A percentile compares a stretch with the other conserved stretches of the same genome.
Conservation (phyloP, 345 rosid genomes). For the Pugionium cornutum region DNA sequence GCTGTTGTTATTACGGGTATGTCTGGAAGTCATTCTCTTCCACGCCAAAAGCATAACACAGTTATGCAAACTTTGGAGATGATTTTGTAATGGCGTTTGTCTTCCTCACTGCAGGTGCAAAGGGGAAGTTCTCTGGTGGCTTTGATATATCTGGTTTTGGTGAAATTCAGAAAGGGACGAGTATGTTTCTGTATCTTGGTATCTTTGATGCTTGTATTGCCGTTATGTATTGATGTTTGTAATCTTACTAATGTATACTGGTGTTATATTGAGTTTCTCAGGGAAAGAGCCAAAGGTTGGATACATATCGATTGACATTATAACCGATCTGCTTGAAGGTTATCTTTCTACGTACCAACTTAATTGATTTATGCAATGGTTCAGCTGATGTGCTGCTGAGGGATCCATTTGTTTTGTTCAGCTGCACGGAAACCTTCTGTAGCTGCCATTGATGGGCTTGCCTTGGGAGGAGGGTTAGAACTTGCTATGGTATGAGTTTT, state of each 20-base stretch:
- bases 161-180: slow-evolving; percentile 58
- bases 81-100: neutral
- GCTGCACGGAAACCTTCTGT: slow-evolving; percentile 90
- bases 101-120: slow-evolving; percentile 58
- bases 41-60: neutral
- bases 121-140: slow-evolving; percentile 94
- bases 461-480: slow-evolving; percentile 98
- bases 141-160: slow-evolving; percentile 83
- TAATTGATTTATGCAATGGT: slow-evolving; percentile 1
- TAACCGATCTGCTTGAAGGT: slow-evolving; percentile 83
- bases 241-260: slow-evolving; percentile 8
- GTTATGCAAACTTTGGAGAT: slow-evolving; percentile 4
- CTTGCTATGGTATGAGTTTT: slow-evolving; percentile 72
- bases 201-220: slow-evolving; percentile 13
- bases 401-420: slow-evolving; percentile 39
- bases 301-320: slow-evolving; percentile 58
- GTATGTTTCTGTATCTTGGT: slow-evolving; percentile 40
- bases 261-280: slow-evolving; percentile 40
- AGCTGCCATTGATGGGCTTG: slow-evolving; percentile 98
- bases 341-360: slow-evolving; percentile 7
- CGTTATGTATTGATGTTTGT: slow-evolving; percentile 11
- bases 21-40: slow-evolving; percentile 22
- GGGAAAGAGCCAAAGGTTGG: slow-evolving; percentile 65
- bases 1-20: slow-evolving; percentile 90
- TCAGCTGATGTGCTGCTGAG: slow-evolving; percentile 25